Conservation (phyloP, 208 protist species). For the Lotmaria passim region DNA sequence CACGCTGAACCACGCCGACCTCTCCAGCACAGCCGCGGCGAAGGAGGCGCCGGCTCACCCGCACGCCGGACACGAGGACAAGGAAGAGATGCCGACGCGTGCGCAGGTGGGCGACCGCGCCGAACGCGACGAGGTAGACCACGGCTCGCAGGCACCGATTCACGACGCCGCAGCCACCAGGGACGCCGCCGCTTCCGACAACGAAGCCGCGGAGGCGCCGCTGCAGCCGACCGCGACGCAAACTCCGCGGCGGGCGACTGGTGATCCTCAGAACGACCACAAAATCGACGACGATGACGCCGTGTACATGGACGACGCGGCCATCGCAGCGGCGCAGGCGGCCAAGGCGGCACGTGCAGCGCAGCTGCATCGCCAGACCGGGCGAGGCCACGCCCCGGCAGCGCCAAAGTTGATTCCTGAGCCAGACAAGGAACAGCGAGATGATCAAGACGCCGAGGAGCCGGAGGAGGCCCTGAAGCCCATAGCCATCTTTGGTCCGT, state of each 20-base stretch:
- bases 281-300: conserved; percentile 9
- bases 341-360: conserved; percentile 16
- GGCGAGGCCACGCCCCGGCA: background rate
- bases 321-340: conserved; percentile 18
- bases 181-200: background rate
- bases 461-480: conserved; percentile 25
- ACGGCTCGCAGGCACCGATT: conserved; percentile 2
- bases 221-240: background rate
- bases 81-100: conserved; percentile 20
- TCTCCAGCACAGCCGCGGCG: background rate
- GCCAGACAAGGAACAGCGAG: conserved; percentile 8
- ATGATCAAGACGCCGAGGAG: conserved; percentile 27
- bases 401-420: no score
- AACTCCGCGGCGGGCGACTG: background rate
- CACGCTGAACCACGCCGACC: background rate
- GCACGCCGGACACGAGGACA: background rate
- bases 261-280: background rate
- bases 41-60: background rate
- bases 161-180: background rate
- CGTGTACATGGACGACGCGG: conserved; percentile 21
- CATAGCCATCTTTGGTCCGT: conserved; percentile 10
- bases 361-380: conserved; percentile 9
- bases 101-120: conserved; percentile 17
- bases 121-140: conserved; percentile 19
- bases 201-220: conserved; percentile 1